These are phyloP conservation scores for Samsoniella hepiali DNA, from an alignment of 2,329 filamentous ascomycete species.

Conservation along the genomic window DNA sequence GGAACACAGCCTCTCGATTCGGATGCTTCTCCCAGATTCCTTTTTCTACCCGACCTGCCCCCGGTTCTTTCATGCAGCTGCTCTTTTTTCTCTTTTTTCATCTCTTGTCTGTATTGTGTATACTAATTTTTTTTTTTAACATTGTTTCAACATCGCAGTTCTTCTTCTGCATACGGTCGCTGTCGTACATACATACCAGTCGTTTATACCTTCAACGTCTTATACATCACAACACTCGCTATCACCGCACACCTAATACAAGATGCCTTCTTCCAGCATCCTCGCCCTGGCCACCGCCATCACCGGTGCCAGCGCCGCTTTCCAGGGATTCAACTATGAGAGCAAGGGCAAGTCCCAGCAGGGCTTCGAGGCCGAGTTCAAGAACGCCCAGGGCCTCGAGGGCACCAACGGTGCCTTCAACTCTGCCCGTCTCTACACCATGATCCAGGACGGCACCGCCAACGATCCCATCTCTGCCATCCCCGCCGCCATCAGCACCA, in stretches of 20 bases:
- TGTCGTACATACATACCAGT: neutral
- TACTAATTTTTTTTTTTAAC: neutral
- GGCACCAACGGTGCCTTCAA: conserved; percentile 62
- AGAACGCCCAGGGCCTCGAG: conserved; percentile 58
- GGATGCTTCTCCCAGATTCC: conserved; percentile 13
- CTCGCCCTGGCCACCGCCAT: conserved; percentile 35
- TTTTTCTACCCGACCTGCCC: conserved; percentile 1
- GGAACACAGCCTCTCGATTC: conserved; percentile 8
- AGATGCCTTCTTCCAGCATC: conserved; percentile 34
- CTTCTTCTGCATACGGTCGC: conserved; percentile 12
- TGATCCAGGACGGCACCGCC: conserved; percentile 64
- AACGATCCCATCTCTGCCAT: conserved; percentile 69
- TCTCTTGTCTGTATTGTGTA: conserved; percentile 11
- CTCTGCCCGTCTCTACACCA: conserved; percentile 72
- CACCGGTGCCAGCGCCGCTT: conserved; percentile 36
- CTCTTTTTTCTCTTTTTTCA: neutral
- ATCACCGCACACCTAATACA: conserved; percentile 15
- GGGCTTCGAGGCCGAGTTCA: conserved; percentile 71
- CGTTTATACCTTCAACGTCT: neutral
- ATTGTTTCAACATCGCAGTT: neutral
- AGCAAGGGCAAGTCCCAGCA: conserved; percentile 56
- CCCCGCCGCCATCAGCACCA: conserved; percentile 75
- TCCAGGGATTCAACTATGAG: conserved; percentile 72
- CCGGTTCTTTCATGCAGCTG: conserved; percentile 4
- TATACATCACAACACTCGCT: conserved; percentile 12